A percentile compares a stretch with the other conserved stretches of the same genome.
Evolutionary conservation across 2,329 filamentous ascomycete species (phyloP).

Genomic region (Nigrospora osmanthi): DNA sequence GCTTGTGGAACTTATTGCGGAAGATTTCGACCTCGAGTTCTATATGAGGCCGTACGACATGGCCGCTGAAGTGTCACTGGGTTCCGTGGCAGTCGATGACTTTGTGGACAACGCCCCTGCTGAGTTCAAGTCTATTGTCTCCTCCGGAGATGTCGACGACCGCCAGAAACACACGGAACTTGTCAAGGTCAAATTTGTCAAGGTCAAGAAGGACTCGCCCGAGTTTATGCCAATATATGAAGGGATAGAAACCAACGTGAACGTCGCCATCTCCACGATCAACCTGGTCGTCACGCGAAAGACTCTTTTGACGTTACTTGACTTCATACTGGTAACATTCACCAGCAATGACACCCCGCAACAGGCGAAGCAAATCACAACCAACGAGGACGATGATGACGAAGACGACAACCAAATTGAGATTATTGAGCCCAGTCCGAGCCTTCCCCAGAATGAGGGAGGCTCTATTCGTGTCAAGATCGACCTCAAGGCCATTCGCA

Average conservation of each 20-base stretch:
- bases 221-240: slow-evolving; percentile 91
- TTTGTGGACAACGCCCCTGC: slow-evolving; percentile 83
- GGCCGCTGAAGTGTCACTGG: slow-evolving; percentile 82
- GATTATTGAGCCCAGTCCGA: slow-evolving; percentile 26
- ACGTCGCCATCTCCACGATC: slow-evolving; percentile 87
- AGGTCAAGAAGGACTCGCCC: slow-evolving; percentile 83
- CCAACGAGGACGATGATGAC: slow-evolving; percentile 19
- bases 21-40: slow-evolving; percentile 80
- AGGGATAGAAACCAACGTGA: slow-evolving; percentile 87
- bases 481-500: slow-evolving; percentile 83
- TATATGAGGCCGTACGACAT: slow-evolving; percentile 88
- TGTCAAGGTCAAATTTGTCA: slow-evolving; percentile 81
- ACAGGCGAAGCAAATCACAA: slow-evolving; percentile 24
- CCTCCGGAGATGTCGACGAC: slow-evolving; percentile 67
- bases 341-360: slow-evolving; percentile 42
- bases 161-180: slow-evolving; percentile 71
- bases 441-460: slow-evolving; percentile 32
- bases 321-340: slow-evolving; percentile 92
- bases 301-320: slow-evolving; percentile 83
- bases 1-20: slow-evolving; percentile 83
- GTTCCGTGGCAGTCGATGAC: slow-evolving; percentile 83
- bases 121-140: slow-evolving; percentile 97
- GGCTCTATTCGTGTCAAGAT: slow-evolving; percentile 91
- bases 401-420: slow-evolving; percentile 31
- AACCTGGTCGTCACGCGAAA: slow-evolving; percentile 91